A percentile compares a stretch with the other conserved stretches of the same genome.
Evolutionary conservation across 2,329 filamentous ascomycete genomes (phyloP).

Genomic region (Sporothrix variecibatus): DNA sequence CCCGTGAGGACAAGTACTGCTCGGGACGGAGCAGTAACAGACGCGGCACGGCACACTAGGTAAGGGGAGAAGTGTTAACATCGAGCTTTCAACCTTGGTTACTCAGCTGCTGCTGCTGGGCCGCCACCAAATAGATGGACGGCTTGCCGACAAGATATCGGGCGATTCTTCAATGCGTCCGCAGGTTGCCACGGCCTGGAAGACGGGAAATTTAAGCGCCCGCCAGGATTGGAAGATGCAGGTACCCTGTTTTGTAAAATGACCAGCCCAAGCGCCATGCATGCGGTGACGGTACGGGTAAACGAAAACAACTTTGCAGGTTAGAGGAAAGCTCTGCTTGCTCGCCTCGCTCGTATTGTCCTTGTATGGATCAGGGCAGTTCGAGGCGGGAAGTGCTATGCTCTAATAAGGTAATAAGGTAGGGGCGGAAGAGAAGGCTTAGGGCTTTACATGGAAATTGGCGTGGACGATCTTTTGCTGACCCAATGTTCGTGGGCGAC

Average conservation of each 20-base stretch:
- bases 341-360: not conserved
- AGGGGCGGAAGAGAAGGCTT: not conserved
- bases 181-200: not conserved
- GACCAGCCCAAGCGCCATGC: constrained; percentile 6
- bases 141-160: not conserved
- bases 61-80: not conserved
- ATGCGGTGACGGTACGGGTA: not conserved
- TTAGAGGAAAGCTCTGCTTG: not conserved
- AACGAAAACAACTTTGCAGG: constrained; percentile 1
- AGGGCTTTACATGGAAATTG: not conserved
- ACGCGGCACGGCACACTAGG: constrained; percentile 4
- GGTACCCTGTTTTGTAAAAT: not conserved
- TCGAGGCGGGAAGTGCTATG: not conserved
- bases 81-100: not conserved
- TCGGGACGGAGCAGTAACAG: constrained; percentile 7
- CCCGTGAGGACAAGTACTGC: not conserved
- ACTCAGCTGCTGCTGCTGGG: not conserved
- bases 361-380: not conserved
- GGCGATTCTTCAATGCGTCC: not conserved
- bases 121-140: not conserved
- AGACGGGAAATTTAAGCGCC: not conserved
- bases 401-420: not conserved
- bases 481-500: not conserved
- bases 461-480: constrained; percentile 3
- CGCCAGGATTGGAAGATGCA: not conserved